Base-by-base conservation (phyloP, 2,329 filamentous ascomycete genomes). In the Dothideomycetes sp. region DNA sequence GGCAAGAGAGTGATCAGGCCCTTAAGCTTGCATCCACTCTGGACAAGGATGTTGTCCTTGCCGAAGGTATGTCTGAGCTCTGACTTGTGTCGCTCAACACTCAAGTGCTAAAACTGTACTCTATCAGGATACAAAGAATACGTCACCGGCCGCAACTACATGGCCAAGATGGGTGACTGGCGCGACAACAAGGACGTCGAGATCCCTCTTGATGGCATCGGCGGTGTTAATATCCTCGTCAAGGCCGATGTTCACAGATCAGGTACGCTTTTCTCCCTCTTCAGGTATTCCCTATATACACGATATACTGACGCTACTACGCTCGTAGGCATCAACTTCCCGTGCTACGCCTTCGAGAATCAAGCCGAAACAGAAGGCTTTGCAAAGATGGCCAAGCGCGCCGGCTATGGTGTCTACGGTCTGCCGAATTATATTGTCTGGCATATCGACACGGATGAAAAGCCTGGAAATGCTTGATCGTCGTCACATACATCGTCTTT, bases 291-390 rank as follows among this genome's bases (percentile, higher is more conserved):
- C 8, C 24, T 12, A 12, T 12, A 29, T 8, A 29, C 16, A 14
- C 16, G 7, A 14, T 18, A 17, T 34, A 16, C 32, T 34, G 16
- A 34, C n/a, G 7, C 30, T 11, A 12, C 8, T 7, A 32, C 5
- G 5, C 30, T 16, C 24, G n/a, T 49, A 89, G 88, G 89, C 46
- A 91, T 98, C 68, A 98, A 98, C 63, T 98, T 98, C 63, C 91
- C 91, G 7, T 80, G 79, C 58, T 98, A 98, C 56, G 75, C 91
- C 3, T 98, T 98, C 59, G 91, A 98, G 61, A 96, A 98, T 63
- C 91, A 98, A 66, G 91, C 91, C 47, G 91, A 98, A 64, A 98
- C 91, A 4, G 91, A 98, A 65, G 91, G 91, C 5, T 98, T 98
- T 56, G 91, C 91, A 29, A 94, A 93, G 62, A 98, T 98, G 91